Percentiles rank a stretch among this genome's conserved stretches.
These are phyloP conservation scores for Trichoderma sp. DNA, from an alignment of 2,329 filamentous ascomycete genomes.

Conservation along the genomic window DNA sequence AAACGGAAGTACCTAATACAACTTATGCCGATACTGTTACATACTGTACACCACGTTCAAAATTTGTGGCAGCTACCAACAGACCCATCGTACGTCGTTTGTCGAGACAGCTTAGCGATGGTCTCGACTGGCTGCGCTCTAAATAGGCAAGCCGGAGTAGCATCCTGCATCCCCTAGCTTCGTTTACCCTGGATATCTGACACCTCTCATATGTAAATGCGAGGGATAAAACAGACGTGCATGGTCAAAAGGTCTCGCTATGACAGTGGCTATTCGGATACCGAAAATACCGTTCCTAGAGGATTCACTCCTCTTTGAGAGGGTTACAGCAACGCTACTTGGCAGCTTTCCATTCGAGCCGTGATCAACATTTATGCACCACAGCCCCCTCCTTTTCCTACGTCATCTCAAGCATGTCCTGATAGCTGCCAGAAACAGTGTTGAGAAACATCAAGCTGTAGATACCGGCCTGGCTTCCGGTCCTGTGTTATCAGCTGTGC, in stretches of 20 bases:
- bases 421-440: background rate
- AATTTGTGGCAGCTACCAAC: background rate
- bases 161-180: slow-evolving; percentile 10
- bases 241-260: background rate
- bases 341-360: background rate
- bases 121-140: background rate
- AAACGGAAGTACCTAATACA: background rate
- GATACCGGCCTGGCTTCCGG: background rate
- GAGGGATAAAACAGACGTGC: background rate
- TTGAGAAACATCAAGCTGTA: background rate
- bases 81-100: background rate
- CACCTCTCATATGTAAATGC: background rate
- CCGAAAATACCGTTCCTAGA: background rate
- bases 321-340: background rate
- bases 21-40: background rate
- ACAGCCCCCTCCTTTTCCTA: background rate
- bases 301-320: background rate
- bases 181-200: background rate
- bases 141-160: slow-evolving; percentile 8
- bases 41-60: background rate
- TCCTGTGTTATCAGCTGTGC: background rate
- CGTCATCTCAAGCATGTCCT: background rate
- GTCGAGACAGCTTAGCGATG: background rate
- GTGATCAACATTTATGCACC: background rate
- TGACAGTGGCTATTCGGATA: background rate